A percentile compares a stretch with the other conserved stretches of the same genome.
Evolutionary conservation across 495 filamentous ascomycete species (phyloP).

Genomic region (Recurvomyces mirabilis): DNA sequence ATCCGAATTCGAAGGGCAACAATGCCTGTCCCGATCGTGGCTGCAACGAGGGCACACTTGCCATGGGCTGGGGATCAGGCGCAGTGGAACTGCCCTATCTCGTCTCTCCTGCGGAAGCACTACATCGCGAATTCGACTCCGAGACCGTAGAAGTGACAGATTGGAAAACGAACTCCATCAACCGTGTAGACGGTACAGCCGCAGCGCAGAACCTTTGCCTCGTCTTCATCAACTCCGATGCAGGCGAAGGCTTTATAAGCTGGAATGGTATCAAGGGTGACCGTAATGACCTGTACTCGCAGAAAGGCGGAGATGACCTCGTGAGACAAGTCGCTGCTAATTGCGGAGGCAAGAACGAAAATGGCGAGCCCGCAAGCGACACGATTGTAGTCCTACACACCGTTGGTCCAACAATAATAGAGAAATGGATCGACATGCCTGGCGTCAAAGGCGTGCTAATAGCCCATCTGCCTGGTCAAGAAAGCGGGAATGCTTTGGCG

Average conservation of each 20-base stretch:
- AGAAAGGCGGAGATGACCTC: slow-evolving; percentile 67
- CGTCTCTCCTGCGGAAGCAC: slow-evolving; percentile 54
- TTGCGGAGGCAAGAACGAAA: slow-evolving; percentile 57
- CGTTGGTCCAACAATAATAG: slow-evolving; percentile 76
- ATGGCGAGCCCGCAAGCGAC: slow-evolving; percentile 20
- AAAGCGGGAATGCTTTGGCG: slow-evolving; percentile 73
- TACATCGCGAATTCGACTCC: slow-evolving; percentile 49
- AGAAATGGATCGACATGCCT: slow-evolving; percentile 71
- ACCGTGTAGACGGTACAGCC: slow-evolving; percentile 32
- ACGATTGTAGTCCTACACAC: slow-evolving; percentile 84
- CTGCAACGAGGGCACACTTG: slow-evolving; percentile 77
- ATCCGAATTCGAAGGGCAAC: slow-evolving; percentile 49
- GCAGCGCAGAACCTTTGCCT: slow-evolving; percentile 52
- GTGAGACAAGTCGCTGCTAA: slow-evolving; percentile 56
- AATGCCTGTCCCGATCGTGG: slow-evolving; percentile 67
- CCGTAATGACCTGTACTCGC: slow-evolving; percentile 65
- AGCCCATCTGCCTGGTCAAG: slow-evolving; percentile 81
- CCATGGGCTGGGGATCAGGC: slow-evolving; percentile 81
- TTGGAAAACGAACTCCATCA: slow-evolving; percentile 48
- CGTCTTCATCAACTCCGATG: slow-evolving; percentile 52
- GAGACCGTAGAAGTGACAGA: slow-evolving; percentile 49
- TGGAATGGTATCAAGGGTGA: slow-evolving; percentile 61
- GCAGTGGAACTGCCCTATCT: slow-evolving; percentile 81
- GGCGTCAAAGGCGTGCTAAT: slow-evolving; percentile 72
- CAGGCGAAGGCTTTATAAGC: slow-evolving; percentile 53